Base-by-base conservation (phyloP, 495 filamentous ascomycete genomes). In the Trichocladium uniseriatum region DNA sequence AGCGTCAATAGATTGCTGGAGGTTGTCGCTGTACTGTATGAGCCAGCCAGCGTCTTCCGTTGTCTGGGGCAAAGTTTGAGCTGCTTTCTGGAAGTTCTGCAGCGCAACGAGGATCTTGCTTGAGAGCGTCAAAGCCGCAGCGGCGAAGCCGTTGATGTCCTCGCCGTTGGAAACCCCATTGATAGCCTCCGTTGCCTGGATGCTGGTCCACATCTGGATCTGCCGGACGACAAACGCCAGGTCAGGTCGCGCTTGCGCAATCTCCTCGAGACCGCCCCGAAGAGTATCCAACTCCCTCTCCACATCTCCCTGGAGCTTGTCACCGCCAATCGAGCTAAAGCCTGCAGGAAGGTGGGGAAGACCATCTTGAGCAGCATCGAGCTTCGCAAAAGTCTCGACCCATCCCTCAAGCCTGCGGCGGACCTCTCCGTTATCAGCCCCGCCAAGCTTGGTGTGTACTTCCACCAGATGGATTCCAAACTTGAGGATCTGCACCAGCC, bases 81-180 rank as follows among this genome's bases (percentile, higher is more conserved):
- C 57, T 1, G 61, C 53, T 43, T 78, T 79, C 43, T 79, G 78
- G 57, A 87, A 73, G 52, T 80, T 76, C 52, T 94, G 86, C 11
- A 90, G 70, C 20, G 82, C 80, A 36, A 89, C 79, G 5, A 91
- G 77, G 36, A 89, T 77, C 41, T 77, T 77, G 64, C 62, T 75
- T 9, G 81, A 72, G n/a, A 87, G 61, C 3, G 68, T 73, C 18
- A 71, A 52, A 36, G 83, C 79, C n/a, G 85, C 74, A 2, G 62
- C 57, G 13, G 58, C 54, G 15, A 74, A 55, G n/a, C 57, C 53
- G 19, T 60, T 55, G 10, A 53, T 54, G n/a, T 43, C 39, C 3
- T 43, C 39, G 6, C 44, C 38, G 43, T 5, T 53, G 50, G 8
- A 54, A 42, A 36, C 14, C 28, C 58, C 61, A 22, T 54, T 53